Conservation (phyloP, 257 asterid genomes). For the Coffea eugenioides region DNA sequence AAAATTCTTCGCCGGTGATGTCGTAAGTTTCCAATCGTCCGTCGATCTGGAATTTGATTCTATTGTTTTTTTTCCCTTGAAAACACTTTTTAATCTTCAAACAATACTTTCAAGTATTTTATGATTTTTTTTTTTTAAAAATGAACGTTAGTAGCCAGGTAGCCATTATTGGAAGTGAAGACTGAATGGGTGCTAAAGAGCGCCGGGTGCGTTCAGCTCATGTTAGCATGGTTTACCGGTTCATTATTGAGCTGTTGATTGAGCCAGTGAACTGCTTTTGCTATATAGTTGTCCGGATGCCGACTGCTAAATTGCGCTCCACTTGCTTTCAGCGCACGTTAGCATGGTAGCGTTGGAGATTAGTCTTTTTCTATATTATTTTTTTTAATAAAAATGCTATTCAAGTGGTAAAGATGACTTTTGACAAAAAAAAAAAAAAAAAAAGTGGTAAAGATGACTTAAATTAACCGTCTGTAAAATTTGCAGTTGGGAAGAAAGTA, state of each 20-base stretch:
- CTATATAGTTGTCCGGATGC: not conserved
- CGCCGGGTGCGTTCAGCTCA: conserved; percentile 46
- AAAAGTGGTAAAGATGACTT: not conserved
- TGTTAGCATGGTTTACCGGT: conserved; percentile 15
- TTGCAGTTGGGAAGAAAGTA: conserved; percentile 28
- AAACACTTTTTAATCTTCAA: not conserved
- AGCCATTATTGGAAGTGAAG: not conserved
- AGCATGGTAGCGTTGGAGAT: not conserved
- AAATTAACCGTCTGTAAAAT: not conserved
- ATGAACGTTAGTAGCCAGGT: not conserved
- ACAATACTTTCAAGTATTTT: not conserved
- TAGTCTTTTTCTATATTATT: not conserved
- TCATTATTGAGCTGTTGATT: not conserved
- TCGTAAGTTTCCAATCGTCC: not conserved
- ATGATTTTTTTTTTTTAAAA: not conserved
- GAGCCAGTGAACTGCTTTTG: not conserved
- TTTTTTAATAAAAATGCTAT: not conserved
- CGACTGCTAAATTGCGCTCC: not conserved
- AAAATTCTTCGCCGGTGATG: too few species aligned
- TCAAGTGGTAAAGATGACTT: not conserved
- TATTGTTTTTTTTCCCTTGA: not conserved
- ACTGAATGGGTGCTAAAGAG: conserved; percentile 20
- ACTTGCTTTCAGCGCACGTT: not conserved
- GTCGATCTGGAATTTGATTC: not conserved
- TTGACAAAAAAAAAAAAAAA: too few species aligned